Percentiles rank a stretch among this genome's conserved stretches.
Evolutionary conservation across 371 early-diverging fungal species (phyloP).

Genomic region (Apophysomyces elegans): DNA sequence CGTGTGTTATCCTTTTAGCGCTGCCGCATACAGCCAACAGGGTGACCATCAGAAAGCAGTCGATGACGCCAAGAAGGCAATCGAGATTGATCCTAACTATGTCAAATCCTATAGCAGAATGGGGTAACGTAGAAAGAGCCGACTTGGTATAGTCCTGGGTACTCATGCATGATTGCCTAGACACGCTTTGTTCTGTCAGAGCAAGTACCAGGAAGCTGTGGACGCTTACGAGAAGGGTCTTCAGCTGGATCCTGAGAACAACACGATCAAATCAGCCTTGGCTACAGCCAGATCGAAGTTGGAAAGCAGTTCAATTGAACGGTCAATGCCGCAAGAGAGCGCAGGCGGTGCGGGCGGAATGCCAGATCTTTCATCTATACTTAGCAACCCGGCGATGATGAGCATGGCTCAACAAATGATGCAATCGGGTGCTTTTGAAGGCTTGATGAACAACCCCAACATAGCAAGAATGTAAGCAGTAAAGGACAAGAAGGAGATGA

Average conservation of each 20-base stretch:
- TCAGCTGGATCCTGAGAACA: slow-evolving; percentile 87
- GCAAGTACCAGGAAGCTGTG: slow-evolving; percentile 81
- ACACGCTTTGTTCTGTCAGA: slow-evolving; percentile 89
- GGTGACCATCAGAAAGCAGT: slow-evolving; percentile 89
- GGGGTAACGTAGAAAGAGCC: slow-evolving; percentile 58
- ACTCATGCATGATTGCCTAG: slow-evolving; percentile 37
- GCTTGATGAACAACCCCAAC: slow-evolving; percentile 90
- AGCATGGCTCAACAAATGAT: slow-evolving; percentile 94
- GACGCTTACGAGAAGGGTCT: slow-evolving; percentile 93
- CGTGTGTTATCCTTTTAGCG: slow-evolving; percentile 50
- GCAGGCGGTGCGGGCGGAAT: slow-evolving; percentile 58
- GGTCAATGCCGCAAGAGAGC: slow-evolving; percentile 39
- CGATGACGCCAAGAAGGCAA: slow-evolving; percentile 82
- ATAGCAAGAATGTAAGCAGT: slow-evolving; percentile 75
- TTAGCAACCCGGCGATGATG: slow-evolving; percentile 94
- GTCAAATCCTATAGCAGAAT: slow-evolving; percentile 94
- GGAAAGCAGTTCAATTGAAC: slow-evolving; percentile 32
- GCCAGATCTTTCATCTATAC: slow-evolving; percentile 65
- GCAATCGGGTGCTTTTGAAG: slow-evolving; percentile 85
- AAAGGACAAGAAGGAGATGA: not conserved
- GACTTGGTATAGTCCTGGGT: slow-evolving; percentile 1
- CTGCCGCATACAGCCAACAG: slow-evolving; percentile 93
- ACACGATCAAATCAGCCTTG: slow-evolving; percentile 66
- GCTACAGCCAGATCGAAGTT: slow-evolving; percentile 63
- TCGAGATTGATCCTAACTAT: slow-evolving; percentile 86